Percentiles rank a stretch among this genome's conserved stretches.
Conservation (phyloP, 2,329 filamentous ascomycete genomes). For the Aspergillus sp. region DNA sequence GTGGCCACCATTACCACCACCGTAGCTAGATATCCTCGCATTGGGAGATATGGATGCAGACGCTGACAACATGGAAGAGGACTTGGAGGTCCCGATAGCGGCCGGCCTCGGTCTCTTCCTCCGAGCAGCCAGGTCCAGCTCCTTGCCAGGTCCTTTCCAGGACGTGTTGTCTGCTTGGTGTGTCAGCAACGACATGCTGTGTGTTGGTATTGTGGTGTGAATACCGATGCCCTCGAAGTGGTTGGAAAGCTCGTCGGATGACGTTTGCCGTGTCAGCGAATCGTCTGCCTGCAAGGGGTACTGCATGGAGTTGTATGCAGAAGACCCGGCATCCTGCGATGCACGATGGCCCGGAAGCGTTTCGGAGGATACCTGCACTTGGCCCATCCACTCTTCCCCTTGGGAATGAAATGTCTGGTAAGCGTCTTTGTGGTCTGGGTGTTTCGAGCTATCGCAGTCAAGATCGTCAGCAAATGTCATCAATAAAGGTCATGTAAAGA, state of each 20-base stretch:
- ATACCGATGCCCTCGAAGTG: slow-evolving; percentile 31
- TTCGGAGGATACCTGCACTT: no score
- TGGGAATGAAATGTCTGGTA: slow-evolving; percentile 9
- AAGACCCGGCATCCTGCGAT: slow-evolving; percentile 16
- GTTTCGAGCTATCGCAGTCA: slow-evolving; percentile 12
- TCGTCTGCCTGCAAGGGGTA: slow-evolving; percentile 28
- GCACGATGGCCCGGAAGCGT: no score
- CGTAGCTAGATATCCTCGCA: slow-evolving; percentile 25
- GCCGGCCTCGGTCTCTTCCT: slow-evolving; percentile 40
- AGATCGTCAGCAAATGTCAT: background rate
- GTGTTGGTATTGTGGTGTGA: slow-evolving; percentile 16
- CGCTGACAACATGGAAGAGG: slow-evolving; percentile 30
- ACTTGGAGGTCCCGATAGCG: slow-evolving; percentile 36
- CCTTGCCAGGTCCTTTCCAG: slow-evolving; percentile 32
- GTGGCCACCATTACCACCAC: slow-evolving; percentile 24
- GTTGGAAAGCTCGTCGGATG: slow-evolving; percentile 27
- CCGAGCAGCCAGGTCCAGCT: slow-evolving; percentile 39
- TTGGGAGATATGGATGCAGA: slow-evolving; percentile 38
- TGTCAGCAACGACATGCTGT: slow-evolving; percentile 18
- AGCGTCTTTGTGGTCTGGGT: slow-evolving; percentile 1
- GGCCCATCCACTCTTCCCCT: slow-evolving; percentile 20
- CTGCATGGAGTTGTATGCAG: slow-evolving; percentile 27
- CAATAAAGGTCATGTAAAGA: no score
- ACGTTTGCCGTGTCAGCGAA: slow-evolving; percentile 21
- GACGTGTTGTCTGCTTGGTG: slow-evolving; percentile 18